Evolutionary conservation across 345 rosid genomes (phyloP).

Genomic region (Brassica juncea): DNA sequence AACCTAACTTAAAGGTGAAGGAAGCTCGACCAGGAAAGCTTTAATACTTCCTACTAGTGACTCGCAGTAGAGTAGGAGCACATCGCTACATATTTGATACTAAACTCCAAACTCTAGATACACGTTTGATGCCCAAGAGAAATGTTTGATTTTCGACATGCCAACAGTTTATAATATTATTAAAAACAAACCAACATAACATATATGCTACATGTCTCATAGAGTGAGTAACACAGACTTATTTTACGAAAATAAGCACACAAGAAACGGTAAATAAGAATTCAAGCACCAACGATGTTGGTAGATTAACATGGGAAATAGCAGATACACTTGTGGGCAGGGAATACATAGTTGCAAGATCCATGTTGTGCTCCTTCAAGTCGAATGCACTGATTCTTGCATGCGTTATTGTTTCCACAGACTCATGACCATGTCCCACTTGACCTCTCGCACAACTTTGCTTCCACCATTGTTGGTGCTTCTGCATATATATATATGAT

Average conservation of each 20-base stretch:
- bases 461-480: constrained; percentile 26
- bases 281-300: neutral
- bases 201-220: neutral
- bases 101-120: neutral
- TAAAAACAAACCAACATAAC: neutral
- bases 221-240: neutral
- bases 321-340: constrained; percentile 19
- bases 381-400: constrained; percentile 34
- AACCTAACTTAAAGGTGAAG: neutral
- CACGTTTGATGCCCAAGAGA: neutral
- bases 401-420: constrained; percentile 11
- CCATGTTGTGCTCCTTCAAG: constrained; percentile 36
- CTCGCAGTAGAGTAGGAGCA: neutral
- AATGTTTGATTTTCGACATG: neutral
- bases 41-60: neutral
- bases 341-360: constrained; percentile 30
- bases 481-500: neutral
- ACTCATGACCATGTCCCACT: constrained; percentile 34
- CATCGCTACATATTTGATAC: neutral
- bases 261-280: neutral
- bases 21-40: neutral
- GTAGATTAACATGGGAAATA: constrained; percentile 22
- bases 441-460: constrained; percentile 20
- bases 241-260: neutral
- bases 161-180: neutral